Conservation (phyloP, 1,284 basidiomycete genomes). For the Trichosporon ovoides region DNA sequence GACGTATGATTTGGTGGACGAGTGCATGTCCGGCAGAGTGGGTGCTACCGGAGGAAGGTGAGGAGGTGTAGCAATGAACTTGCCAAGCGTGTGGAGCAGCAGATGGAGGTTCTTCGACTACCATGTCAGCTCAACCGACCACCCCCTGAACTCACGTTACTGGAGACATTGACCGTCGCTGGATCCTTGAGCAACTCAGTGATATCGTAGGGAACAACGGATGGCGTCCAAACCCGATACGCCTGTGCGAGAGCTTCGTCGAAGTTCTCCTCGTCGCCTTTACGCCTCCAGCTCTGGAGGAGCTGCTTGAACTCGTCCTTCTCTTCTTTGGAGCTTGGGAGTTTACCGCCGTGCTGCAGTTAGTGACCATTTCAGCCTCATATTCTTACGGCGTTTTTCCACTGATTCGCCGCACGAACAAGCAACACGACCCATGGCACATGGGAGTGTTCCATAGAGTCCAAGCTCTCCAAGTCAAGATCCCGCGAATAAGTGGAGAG, state of each 20-base stretch:
- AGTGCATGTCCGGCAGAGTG: conserved; percentile 92
- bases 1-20: conserved; percentile 71
- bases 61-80: conserved; percentile 51
- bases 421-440: conserved; percentile 82
- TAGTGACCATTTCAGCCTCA: neutral
- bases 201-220: conserved; percentile 65
- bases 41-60: conserved; percentile 58
- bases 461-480: conserved; percentile 68
- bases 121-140: neutral
- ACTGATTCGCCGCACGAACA: conserved; percentile 71
- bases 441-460: conserved; percentile 81
- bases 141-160: conserved; percentile 33
- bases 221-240: conserved; percentile 65
- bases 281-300: conserved; percentile 47
- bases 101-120: conserved; percentile 71
- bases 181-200: conserved; percentile 62
- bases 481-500: conserved; percentile 66
- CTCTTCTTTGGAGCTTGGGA: conserved; percentile 56
- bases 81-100: conserved; percentile 70
- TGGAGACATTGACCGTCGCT: conserved; percentile 49
- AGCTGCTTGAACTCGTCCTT: conserved; percentile 70
- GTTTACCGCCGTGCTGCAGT: conserved; percentile 29
- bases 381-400: conserved; percentile 56
- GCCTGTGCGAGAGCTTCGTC: conserved; percentile 83
- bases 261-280: conserved; percentile 89